Conservation (phyloP, 78 protist genomes). For the Polysphondylium violaceum region DNA sequence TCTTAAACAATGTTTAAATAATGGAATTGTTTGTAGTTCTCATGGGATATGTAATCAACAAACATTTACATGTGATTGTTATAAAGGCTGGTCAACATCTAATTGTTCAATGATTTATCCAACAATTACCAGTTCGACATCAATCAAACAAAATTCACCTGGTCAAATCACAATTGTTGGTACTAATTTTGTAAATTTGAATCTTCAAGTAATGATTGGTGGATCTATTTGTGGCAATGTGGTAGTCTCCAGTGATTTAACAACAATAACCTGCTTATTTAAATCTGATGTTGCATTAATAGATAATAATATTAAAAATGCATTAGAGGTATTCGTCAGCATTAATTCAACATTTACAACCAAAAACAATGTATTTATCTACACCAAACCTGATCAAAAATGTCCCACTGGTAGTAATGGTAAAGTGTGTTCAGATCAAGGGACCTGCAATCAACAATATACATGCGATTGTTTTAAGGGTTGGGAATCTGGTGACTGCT, state of each 20-base stretch:
- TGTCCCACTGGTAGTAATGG: not conserved
- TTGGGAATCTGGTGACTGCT: not conserved
- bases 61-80: no score
- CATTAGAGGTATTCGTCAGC: no score
- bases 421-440: constrained; percentile 4
- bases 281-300: no score
- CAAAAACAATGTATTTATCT: not conserved
- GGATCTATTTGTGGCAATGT: not conserved
- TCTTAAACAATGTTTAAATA: no score
- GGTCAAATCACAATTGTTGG: constrained; percentile 17
- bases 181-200: not conserved
- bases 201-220: not conserved
- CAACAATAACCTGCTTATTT: no score
- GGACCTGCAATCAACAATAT: not conserved
- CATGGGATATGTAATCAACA: no score
- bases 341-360: no score
- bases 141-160: not conserved
- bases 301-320: no score
- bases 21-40: no score
- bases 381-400: not conserved
- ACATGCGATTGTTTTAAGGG: constrained; percentile 6
- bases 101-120: no score
- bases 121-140: not conserved
- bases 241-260: no score
- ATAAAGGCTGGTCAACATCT: no score